phyloP scores from a whole-genome alignment of 2,329 filamentous ascomycete species.

The Neonectria faginata region DNA sequence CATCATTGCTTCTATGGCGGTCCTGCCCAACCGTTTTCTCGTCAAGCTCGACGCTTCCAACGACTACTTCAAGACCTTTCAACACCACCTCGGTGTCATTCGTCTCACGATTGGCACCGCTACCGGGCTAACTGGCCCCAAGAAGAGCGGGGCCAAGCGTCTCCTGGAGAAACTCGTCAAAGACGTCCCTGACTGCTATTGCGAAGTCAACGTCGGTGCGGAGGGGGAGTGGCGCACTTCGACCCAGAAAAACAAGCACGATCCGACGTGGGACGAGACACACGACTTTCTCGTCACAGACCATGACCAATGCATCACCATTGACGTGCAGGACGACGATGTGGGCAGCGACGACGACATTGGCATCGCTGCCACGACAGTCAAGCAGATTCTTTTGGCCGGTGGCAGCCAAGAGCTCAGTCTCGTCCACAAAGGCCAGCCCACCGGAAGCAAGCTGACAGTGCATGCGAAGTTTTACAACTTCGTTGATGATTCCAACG shows the following conservation, averaged over 20 bases:
- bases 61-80: slow-evolving; percentile 46
- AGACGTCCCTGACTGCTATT: slow-evolving; percentile 43
- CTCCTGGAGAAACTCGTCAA: slow-evolving; percentile 40
- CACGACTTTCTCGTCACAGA: slow-evolving; percentile 45
- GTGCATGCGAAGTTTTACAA: slow-evolving; percentile 41
- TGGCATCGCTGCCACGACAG: slow-evolving; percentile 37
- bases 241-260: slow-evolving; percentile 42
- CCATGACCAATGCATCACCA: slow-evolving; percentile 38
- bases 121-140: slow-evolving; percentile 38
- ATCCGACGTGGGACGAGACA: slow-evolving; percentile 43
- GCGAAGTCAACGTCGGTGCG: slow-evolving; percentile 38
- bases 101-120: slow-evolving; percentile 41
- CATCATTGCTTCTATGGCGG: slow-evolving; percentile 43
- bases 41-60: slow-evolving; percentile 43
- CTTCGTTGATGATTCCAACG: slow-evolving; percentile 38
- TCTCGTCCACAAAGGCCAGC: slow-evolving; percentile 38
- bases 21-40: slow-evolving; percentile 44
- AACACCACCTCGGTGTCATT: slow-evolving; percentile 41
- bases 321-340: slow-evolving; percentile 42
- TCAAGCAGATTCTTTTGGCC: slow-evolving; percentile 40
- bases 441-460: slow-evolving; percentile 35
- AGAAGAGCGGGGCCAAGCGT: slow-evolving; percentile 41
- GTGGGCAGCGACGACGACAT: slow-evolving; percentile 42
- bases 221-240: slow-evolving; percentile 43
- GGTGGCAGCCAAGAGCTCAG: slow-evolving; percentile 38